phyloP scores from a whole-genome alignment of 2,329 filamentous ascomycete species.

The Colletotrichum paranaense region DNA sequence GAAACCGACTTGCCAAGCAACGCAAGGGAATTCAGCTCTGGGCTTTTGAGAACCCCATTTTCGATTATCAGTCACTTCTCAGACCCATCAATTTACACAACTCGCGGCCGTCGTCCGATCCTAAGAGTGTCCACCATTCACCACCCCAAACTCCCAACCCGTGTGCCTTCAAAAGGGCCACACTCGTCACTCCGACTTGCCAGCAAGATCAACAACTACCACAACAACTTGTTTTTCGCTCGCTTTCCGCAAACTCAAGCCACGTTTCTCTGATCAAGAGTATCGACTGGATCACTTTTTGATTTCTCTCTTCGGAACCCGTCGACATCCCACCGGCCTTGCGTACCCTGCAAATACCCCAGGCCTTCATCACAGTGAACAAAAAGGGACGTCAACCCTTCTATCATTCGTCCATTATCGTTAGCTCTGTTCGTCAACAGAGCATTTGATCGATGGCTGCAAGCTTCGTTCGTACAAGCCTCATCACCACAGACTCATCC shows the following conservation, averaged over 20 bases:
- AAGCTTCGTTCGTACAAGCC: constrained; percentile 11
- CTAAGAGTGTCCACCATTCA: neutral
- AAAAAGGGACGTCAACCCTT: constrained; percentile 7
- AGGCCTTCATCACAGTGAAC: neutral
- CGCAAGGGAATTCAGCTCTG: constrained; percentile 34
- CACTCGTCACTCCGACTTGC: constrained; percentile 7
- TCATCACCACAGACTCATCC: constrained; percentile 26
- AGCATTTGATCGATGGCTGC: constrained; percentile 31
- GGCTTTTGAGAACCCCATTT: constrained; percentile 19
- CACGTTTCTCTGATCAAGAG: neutral
- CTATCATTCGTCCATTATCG: neutral
- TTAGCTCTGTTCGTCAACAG: constrained; percentile 16
- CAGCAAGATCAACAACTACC: neutral
- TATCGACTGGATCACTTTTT: neutral
- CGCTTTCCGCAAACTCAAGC: constrained; percentile 17
- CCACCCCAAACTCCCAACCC: neutral
- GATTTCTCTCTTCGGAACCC: neutral
- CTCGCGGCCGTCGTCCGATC: neutral
- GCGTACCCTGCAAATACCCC: neutral
- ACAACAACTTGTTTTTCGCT: constrained; percentile 10
- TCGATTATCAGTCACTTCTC: neutral
- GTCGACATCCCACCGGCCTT: neutral
- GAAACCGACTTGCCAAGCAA: constrained; percentile 27
- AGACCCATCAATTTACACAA: neutral
- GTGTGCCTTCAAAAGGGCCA: constrained; percentile 12